Base-by-base conservation (phyloP, 179 eudicot species). In the Pouteria campechiana region DNA sequence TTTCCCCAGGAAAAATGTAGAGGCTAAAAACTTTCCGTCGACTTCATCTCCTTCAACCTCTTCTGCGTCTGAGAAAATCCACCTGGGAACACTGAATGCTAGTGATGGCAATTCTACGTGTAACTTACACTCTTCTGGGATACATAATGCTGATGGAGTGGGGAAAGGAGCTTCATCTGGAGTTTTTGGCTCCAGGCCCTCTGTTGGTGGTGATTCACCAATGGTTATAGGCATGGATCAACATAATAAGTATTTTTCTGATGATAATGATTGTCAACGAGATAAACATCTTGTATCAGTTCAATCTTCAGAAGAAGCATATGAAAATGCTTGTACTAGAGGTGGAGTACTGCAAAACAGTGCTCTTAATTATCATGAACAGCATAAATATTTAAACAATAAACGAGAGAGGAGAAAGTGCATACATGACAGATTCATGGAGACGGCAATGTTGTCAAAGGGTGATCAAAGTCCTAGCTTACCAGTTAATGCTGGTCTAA, bases 41-140 rank as follows among this genome's bases (percentile, higher is more conserved):
- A 41, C 86, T 60, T 66, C 76, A 35, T 58, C 62, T 22, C 63
- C 78, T 47, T 70, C 76, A 32, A 64, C 70, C 18, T 57, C 65
- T 39, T 32, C 76, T 38, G 44, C 64, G 24, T 52, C 78, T 25
- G 77, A 66, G 33, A 64, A 64, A 41, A 48, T 25, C 15, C 32
- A 50, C 38, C 55, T 60, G 41, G 62, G 59, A 44, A 42, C 52
- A 29, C 48, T 57, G 15, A 64, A 42, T 34, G 58, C 30, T 30
- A 34, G 28, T 34, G 65, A 19, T 19, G 61, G 46, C 18, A 50
- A 27, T 34, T 53, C 68, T 46, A n/a, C n/a, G n/a, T n/a, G n/a
- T n/a, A n/a, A n/a, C n/a, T n/a, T n/a, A n/a, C n/a, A n/a, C n/a
- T 52, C 52, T 5, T 44, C 45, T 52, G 55, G 19, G 49, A 31